Base-by-base conservation (phyloP, 1,139 yeast species). In the Candida sanyaensis region DNA sequence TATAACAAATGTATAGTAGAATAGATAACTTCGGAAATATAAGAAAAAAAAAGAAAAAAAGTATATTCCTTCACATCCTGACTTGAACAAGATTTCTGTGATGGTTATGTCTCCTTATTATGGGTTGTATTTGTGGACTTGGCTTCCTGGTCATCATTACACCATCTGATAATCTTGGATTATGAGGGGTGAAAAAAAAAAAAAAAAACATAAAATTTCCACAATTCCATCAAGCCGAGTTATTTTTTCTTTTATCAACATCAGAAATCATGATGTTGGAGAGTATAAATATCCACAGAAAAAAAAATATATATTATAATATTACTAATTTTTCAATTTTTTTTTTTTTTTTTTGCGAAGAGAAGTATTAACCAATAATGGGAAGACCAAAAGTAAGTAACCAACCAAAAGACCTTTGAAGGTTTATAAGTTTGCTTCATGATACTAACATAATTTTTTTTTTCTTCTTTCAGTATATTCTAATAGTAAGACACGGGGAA, bases 401-500 rank as follows among this genome's bases (percentile, higher is more conserved):
- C 2, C 1, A 30, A 30, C 33, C 13, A 11, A 17, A 17, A 17
- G 3, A 17, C 21, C 2, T 17, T 17, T 17, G 21, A 17, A 17
- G 2, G 21, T 17, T 3, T 26, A 26, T 6, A 26, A 26, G 28
- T 6, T 2, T 3, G 4, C 5, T 26, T 26, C 9, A 26, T 3
- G 28, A 36, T 36, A 36, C 39, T 36, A 36, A 36, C 39, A 17
- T 17, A 17, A 17, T 17, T 17, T 17, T 17, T 17, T 17, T 17
- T 17, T 17, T 3, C 21, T 17, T 17, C 21, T 3, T 17, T 17
- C 21, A 84, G 87, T 77, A 90, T 41, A 89, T 91, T 37, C 70
- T 91, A 43, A 73, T 91, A 27, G 84, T 91, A 10, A 82, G 97
- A 56, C 97, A 91, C 63, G 97, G 97, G 31, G 97, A 91, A 62